Conservation (phyloP, 2,329 filamentous ascomycete genomes). For the Sarocladium kiliense region DNA sequence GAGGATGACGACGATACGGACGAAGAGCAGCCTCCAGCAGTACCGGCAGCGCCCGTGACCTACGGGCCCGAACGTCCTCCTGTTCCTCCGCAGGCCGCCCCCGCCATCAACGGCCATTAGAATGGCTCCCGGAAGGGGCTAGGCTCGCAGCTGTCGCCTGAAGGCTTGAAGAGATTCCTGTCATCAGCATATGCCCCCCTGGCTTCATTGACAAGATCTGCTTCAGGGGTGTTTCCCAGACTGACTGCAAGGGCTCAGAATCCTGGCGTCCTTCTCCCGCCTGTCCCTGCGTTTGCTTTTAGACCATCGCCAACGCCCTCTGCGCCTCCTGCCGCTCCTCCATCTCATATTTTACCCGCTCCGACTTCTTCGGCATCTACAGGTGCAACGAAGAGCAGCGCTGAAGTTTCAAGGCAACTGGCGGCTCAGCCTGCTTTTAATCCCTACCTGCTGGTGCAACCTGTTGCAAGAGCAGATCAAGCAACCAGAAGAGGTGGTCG, state of each 20-base stretch:
- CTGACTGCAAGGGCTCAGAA: too few relatives aligned
- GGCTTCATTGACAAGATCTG: too few relatives aligned
- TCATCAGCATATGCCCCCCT: background rate
- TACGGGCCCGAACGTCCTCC: slow-evolving; percentile 46
- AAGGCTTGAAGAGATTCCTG: background rate
- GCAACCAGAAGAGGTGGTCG: background rate
- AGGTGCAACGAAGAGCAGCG: too few relatives aligned
- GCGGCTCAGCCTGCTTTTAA: background rate
- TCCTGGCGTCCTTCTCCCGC: too few relatives aligned
- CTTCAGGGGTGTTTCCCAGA: too few relatives aligned
- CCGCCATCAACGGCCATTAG: slow-evolving; percentile 40
- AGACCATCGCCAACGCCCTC: too few relatives aligned
- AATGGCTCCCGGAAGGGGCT: slow-evolving; percentile 17
- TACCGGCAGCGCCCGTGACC: slow-evolving; percentile 30
- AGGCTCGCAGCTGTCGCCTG: too few relatives aligned
- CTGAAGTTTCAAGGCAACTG: too few relatives aligned
- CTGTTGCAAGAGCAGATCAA: background rate
- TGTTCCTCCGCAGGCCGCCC: slow-evolving; percentile 19
- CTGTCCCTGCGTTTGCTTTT: too few relatives aligned
- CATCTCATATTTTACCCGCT: too few relatives aligned
- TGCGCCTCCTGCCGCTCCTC: too few relatives aligned
- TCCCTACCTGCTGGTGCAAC: background rate
- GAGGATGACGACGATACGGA: slow-evolving; percentile 54
- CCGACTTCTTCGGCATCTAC: too few relatives aligned
- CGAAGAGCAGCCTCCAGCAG: slow-evolving; percentile 39